Percentiles rank a stretch among this genome's conserved stretches.
Conservation (phyloP, 495 filamentous ascomycete genomes). For the Hypoxylon fuscum region DNA sequence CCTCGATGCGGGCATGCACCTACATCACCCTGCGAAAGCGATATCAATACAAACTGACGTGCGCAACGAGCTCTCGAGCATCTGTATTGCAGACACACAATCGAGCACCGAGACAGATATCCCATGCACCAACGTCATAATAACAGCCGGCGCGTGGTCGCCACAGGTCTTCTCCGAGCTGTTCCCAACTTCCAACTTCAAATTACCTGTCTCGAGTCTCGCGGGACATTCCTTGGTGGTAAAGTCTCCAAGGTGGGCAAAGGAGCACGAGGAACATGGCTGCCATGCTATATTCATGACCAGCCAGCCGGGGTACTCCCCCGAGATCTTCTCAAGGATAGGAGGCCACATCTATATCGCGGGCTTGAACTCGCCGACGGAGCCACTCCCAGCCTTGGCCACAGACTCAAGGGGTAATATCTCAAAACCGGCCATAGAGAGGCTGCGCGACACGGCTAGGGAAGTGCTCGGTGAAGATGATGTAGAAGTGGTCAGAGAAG, state of each 20-base stretch:
- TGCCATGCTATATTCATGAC: conserved; percentile 80
- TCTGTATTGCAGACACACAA: conserved; percentile 54
- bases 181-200: conserved; percentile 63
- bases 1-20: conserved; percentile 65
- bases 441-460: conserved; percentile 62
- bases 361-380: conserved; percentile 68
- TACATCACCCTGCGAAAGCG: conserved; percentile 71
- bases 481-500: conserved; percentile 69
- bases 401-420: conserved; percentile 57
- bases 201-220: conserved; percentile 66
- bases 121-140: conserved; percentile 65
- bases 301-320: conserved; percentile 64
- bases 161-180: conserved; percentile 66
- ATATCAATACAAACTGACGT: conserved; percentile 61
- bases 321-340: conserved; percentile 75
- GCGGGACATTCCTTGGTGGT: conserved; percentile 78
- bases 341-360: conserved; percentile 77
- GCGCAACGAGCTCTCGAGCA: conserved; percentile 53
- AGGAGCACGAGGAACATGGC: conserved; percentile 34
- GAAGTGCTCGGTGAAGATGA: conserved; percentile 67
- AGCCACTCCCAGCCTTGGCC: conserved; percentile 66
- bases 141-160: conserved; percentile 78
- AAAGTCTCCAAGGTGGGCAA: conserved; percentile 65
- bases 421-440: conserved; percentile 52
- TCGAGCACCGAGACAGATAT: conserved; percentile 63